A percentile compares a stretch with the other conserved stretches of the same genome.
Evolutionary conservation across 345 rosid genomes (phyloP).

Genomic region (Eucalyptus shirleyi): DNA sequence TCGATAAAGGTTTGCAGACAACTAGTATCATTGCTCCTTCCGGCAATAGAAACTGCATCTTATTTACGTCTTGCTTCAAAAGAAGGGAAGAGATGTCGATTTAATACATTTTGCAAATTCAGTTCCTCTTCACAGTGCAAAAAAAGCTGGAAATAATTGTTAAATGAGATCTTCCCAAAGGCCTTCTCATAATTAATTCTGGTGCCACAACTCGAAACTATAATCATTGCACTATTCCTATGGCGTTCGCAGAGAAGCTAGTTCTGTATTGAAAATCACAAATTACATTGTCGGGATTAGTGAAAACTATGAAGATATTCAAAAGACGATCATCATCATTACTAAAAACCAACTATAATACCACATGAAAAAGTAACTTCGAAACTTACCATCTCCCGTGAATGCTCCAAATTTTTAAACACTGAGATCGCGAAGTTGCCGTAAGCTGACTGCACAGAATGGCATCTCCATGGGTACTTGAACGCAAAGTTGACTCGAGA

Average conservation of each 20-base stretch:
- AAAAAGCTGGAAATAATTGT: background rate
- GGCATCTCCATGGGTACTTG: background rate
- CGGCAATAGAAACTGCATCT: too few relatives aligned
- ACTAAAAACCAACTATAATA: background rate
- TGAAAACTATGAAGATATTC: background rate
- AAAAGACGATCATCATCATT: background rate
- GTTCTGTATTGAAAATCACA: background rate
- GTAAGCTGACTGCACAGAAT: background rate
- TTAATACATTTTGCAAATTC: background rate
- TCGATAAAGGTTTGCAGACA: fast-evolving
- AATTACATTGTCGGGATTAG: background rate
- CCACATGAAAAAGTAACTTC: background rate
- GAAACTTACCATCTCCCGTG: background rate
- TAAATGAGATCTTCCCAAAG: background rate
- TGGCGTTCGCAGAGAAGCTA: background rate
- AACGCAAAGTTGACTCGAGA: background rate
- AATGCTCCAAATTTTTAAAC: background rate
- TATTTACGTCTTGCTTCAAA: background rate
- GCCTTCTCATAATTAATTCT: background rate
- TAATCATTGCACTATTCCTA: background rate
- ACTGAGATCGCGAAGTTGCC: background rate
- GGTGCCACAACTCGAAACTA: background rate
- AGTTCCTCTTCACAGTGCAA: fast-evolving
- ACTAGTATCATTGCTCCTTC: too few relatives aligned
- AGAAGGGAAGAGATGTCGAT: fast-evolving